Evolutionary conservation across 495 filamentous ascomycete genomes (phyloP).

Genomic region (Penicillium daleae): DNA sequence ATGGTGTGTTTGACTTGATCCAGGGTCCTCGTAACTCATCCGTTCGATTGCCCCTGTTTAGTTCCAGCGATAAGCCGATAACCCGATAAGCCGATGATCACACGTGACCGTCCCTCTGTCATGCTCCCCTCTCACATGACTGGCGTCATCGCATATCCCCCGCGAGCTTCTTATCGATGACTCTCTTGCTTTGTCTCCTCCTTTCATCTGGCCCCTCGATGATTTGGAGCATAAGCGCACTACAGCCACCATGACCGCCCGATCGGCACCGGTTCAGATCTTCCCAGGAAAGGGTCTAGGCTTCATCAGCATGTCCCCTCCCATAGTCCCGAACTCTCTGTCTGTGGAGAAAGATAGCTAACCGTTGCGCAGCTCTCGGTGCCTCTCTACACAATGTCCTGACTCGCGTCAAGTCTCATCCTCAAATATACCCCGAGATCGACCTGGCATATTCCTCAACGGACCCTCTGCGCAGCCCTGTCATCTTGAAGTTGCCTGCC

Average conservation of each 20-base stretch:
- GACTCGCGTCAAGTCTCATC: conserved; percentile 81
- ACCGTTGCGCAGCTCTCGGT: conserved; percentile 67
- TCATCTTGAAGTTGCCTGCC: conserved; percentile 71
- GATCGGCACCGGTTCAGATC: conserved; percentile 63
- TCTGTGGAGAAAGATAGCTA: conserved; percentile 23
- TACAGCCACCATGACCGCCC: conserved; percentile 49
- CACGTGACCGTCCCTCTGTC: conserved; percentile 20
- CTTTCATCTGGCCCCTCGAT: not conserved
- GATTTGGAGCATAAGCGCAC: not conserved
- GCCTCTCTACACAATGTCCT: conserved; percentile 88
- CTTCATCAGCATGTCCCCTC: conserved; percentile 66
- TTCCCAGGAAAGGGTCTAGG: conserved; percentile 77
- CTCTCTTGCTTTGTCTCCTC: conserved; percentile 3
- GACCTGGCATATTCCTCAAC: conserved; percentile 74
- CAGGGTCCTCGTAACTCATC: no score
- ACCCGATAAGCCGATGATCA: not conserved
- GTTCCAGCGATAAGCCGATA: no score
- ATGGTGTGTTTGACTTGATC: no score
- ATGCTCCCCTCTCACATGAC: conserved; percentile 44
- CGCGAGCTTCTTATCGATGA: conserved; percentile 13
- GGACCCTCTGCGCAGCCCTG: conserved; percentile 71
- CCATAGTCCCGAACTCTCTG: not conserved
- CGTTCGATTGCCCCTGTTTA: no score
- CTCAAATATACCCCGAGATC: conserved; percentile 77
- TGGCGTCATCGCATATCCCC: conserved; percentile 27